Evolutionary conservation across 352 stramenopile genomes (phyloP).

Genomic region (Phytophthora tentaculata): DNA sequence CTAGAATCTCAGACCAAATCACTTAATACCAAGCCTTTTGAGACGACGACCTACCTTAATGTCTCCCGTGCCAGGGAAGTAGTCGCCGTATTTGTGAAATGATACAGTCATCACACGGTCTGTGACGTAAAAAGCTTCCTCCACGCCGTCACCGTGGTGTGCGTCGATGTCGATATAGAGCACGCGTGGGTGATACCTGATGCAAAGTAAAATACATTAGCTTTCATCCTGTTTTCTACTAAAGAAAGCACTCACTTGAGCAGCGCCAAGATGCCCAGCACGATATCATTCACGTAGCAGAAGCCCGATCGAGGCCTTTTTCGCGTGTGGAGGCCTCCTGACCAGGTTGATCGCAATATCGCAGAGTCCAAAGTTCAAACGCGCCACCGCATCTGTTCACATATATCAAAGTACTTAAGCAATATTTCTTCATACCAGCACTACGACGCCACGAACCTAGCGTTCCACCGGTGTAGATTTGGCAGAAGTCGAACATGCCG

Average conservation of each 20-base stretch:
- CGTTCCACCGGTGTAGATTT: conserved; percentile 96
- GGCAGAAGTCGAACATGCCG: conserved; percentile 98
- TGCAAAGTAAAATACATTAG: conserved; percentile 52
- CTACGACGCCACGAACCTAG: conserved; percentile 60
- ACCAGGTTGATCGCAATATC: conserved; percentile 99
- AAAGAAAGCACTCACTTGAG: conserved; percentile 88
- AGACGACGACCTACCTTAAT: too few relatives aligned
- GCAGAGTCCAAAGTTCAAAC: conserved; percentile 95
- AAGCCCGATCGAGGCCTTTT: conserved; percentile 96
- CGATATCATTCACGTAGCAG: conserved; percentile 99
- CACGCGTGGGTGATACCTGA: conserved; percentile 95
- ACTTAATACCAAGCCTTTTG: too few relatives aligned
- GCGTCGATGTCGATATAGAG: conserved; percentile 99
- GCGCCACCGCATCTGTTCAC: conserved; percentile 91
- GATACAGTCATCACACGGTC: conserved; percentile 98
- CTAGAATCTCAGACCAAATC: too few relatives aligned
- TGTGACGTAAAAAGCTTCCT: conserved; percentile 96
- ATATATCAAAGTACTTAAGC: neutral
- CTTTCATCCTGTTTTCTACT: conserved; percentile 84
- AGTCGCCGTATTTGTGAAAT: conserved; percentile 99
- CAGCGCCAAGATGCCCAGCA: conserved; percentile 97
- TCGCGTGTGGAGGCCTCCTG: conserved; percentile 97
- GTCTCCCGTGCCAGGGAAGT: conserved; percentile 97
- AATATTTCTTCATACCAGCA: too few relatives aligned
- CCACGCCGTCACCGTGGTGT: conserved; percentile 98